phyloP scores from a whole-genome alignment of 2,329 filamentous ascomycete genomes.

The Atkinsonella texensis region DNA sequence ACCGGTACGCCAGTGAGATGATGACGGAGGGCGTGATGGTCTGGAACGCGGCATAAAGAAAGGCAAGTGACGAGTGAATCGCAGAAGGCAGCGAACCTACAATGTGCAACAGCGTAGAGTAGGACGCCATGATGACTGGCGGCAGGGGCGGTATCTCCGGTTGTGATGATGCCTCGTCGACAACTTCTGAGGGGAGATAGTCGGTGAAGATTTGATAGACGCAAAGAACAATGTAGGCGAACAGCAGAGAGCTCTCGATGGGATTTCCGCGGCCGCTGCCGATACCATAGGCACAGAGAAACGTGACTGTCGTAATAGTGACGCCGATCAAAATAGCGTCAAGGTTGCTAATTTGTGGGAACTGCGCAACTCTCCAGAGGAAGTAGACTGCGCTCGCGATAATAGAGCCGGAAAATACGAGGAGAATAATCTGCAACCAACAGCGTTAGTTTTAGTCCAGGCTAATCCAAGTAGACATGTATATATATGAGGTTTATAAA shows the following conservation, averaged over 20 bases:
- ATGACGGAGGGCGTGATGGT: constrained; percentile 94
- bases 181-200: constrained; percentile 69
- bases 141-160: constrained; percentile 94
- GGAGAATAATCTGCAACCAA: constrained; percentile 61
- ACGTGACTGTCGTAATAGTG: constrained; percentile 82
- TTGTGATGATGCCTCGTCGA: constrained; percentile 43
- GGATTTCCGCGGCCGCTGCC: constrained; percentile 88
- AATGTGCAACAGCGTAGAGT: constrained; percentile 78
- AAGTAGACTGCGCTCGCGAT: constrained; percentile 94
- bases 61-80: constrained; percentile 70
- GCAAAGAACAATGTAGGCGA: constrained; percentile 95
- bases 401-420: constrained; percentile 78
- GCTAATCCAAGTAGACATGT: too few species aligned
- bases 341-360: constrained; percentile 84
- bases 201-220: constrained; percentile 99
- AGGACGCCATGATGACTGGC: constrained; percentile 96
- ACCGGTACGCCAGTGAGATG: constrained; percentile 85
- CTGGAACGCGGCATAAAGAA: constrained; percentile 83
- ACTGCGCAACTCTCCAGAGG: constrained; percentile 86
- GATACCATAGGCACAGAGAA: constrained; percentile 88
- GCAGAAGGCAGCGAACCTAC: constrained; percentile 73
- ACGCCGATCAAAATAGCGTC: constrained; percentile 89
- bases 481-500: neutral
- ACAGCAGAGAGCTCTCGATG: constrained; percentile 86
- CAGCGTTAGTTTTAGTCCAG: constrained; percentile 23